Evolutionary conservation across 768 basidiomycete genomes (phyloP).

Genomic region (Rhizopogon roseolus): DNA sequence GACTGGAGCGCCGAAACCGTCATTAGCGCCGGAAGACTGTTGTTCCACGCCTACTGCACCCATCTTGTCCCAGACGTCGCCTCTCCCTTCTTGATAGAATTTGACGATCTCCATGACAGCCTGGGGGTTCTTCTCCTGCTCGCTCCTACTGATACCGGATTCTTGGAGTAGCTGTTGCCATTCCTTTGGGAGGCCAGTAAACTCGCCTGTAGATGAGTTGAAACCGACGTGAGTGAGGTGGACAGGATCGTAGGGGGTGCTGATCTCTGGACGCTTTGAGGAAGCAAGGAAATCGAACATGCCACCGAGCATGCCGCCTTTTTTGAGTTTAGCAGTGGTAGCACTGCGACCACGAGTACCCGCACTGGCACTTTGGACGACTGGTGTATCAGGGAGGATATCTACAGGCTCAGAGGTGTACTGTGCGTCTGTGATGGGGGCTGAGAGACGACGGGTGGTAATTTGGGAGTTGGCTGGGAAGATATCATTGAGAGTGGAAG

Average conservation of each 20-base stretch:
- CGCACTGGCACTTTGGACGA: constrained; percentile 8
- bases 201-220: constrained; percentile 98
- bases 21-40: constrained; percentile 34
- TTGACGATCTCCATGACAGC: constrained; percentile 99
- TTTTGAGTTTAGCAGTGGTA: constrained; percentile 37
- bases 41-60: constrained; percentile 44
- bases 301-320: constrained; percentile 60
- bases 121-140: constrained; percentile 98
- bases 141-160: constrained; percentile 87
- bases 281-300: constrained; percentile 75
- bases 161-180: constrained; percentile 98
- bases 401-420: constrained; percentile 19
- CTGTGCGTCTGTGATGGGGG: constrained; percentile 30
- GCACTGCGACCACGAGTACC: constrained; percentile 37
- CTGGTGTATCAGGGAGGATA: constrained; percentile 15
- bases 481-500: constrained; percentile 74
- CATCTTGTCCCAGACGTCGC: constrained; percentile 85
- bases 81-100: constrained; percentile 89
- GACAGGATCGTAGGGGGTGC: constrained; percentile 97
- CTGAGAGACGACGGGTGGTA: constrained; percentile 48
- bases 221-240: constrained; percentile 99
- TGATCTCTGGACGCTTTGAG: constrained; percentile 70
- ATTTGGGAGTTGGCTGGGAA: constrained; percentile 42
- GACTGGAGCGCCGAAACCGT: constrained; percentile 54
- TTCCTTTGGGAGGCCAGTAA: constrained; percentile 95